These are phyloP conservation scores for Sporobolomyces phaffii DNA, from an alignment of 768 basidiomycete species.

Conservation along the genomic window DNA sequence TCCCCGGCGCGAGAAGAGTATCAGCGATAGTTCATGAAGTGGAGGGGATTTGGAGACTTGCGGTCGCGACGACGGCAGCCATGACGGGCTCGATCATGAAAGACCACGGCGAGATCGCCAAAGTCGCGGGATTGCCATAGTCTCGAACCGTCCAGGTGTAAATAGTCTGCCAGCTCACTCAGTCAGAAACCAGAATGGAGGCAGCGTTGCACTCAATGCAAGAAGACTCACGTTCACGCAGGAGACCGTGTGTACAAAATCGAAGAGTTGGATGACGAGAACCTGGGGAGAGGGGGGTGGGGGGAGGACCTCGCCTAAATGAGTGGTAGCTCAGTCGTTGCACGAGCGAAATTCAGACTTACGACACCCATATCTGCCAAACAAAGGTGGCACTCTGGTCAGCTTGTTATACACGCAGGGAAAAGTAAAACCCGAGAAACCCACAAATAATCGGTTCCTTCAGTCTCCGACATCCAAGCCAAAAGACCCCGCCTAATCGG, in stretches of 20 bases:
- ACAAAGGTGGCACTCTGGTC: neutral
- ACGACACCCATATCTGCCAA: conserved; percentile 7
- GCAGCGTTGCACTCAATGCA: neutral
- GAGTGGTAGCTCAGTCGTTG: too few relatives aligned
- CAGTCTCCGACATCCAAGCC: neutral
- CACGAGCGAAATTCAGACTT: too few relatives aligned
- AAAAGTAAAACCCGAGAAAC: neutral
- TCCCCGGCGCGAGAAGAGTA: neutral
- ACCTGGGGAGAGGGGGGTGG: conserved; percentile 8
- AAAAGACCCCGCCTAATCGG: conserved; percentile 7
- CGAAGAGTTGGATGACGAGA: neutral
- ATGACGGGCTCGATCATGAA: conserved; percentile 22
- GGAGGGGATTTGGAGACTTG: neutral
- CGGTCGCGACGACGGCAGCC: conserved; percentile 5
- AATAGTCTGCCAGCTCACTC: neutral
- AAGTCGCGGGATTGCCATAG: conserved; percentile 4
- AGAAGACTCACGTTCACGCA: neutral
- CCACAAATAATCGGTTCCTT: conserved; percentile 14
- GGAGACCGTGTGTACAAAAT: neutral
- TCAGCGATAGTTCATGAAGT: neutral
- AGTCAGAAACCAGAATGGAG: neutral
- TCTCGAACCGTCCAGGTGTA: conserved; percentile 12
- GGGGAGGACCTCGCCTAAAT: too few relatives aligned
- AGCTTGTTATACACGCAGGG: neutral
- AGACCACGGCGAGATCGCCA: conserved; percentile 22